Evolutionary conservation across 2,329 filamentous ascomycete genomes (phyloP), one percentile per base, ranked within the genome.

Genomic region (Xenoacremonium recifei): DNA sequence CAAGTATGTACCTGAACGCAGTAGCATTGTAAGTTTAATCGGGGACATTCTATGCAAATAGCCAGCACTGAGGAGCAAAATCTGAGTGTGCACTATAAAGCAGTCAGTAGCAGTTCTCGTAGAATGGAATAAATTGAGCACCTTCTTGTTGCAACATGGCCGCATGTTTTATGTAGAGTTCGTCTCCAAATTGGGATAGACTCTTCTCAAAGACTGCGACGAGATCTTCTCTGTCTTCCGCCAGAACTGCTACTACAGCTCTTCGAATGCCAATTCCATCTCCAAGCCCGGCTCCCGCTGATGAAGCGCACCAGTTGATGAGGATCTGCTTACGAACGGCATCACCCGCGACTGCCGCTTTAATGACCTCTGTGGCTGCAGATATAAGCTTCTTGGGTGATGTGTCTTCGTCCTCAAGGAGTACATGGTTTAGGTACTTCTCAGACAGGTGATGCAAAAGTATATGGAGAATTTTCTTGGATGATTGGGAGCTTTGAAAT

Each of bases 141-240:
- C 89, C 85, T 76, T 97, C 89, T 75, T 99, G 93, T 57, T 91
- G 87, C 29, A 93, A 60, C n/a, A 87, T 79, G 5, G 91, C 84
- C 1, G 86, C 80, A 64, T 97, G 90, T 44, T 82, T 87, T 53
- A 97, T 89, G 57, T 90, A 95, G 10, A 97, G 71, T 37, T 86
- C 81, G 55, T 96, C 91, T 1, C 89, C 88, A 62, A 97, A 96
- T 36, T 85, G 79, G 29, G 71, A 72, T 36, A 96, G 69, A 36
- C 76, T 79, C 57, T 82, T 88, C 55, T 90, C 81, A 42, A 92
- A 61, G 25, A 87, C 68, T 0, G 61, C 68, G 5, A 73, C 67
- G 3, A 89, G 66, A 16, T 66, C 66, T 1, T 73, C 72, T 45
- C 68, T 76, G 35, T 75, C 70, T 29, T 74, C 63, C 10, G 75